Conservation (phyloP, 306 rosid genomes). For the Castanea sativa region DNA sequence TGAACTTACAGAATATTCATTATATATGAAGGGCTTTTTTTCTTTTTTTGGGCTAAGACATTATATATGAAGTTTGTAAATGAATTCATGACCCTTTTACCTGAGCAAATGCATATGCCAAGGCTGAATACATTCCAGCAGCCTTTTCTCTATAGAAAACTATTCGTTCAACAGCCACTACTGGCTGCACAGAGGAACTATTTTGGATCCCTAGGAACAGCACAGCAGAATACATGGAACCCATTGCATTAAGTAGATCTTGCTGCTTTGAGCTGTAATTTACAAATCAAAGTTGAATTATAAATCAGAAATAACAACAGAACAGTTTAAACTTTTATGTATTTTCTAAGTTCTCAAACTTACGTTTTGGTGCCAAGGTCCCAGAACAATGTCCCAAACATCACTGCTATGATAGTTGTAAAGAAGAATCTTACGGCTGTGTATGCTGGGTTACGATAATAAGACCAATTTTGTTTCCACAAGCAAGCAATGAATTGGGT, state of each 20-base stretch:
- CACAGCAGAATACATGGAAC: constrained; percentile 64
- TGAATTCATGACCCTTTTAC: constrained; percentile 19
- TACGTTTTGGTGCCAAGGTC: constrained; percentile 68
- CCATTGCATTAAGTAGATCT: constrained; percentile 63
- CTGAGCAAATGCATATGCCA: constrained; percentile 72
- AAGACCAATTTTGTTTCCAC: constrained; percentile 73
- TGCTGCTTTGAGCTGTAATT: constrained; percentile 41
- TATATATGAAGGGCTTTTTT: background rate
- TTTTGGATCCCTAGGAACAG: constrained; percentile 68
- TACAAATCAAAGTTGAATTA: constrained; percentile 3
- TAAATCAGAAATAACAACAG: background rate
- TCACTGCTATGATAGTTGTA: constrained; percentile 45
- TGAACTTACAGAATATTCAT: background rate
- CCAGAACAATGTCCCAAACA: constrained; percentile 77
- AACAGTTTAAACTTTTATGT: background rate
- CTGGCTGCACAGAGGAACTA: constrained; percentile 63
- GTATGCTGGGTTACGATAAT: constrained; percentile 65
- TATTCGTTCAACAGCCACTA: constrained; percentile 72
- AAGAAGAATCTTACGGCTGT: constrained; percentile 50
- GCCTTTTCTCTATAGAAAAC: constrained; percentile 84
- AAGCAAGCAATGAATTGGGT: constrained; percentile 57
- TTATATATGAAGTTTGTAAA: background rate
- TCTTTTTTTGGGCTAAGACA: no score
- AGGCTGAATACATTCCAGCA: constrained; percentile 81
- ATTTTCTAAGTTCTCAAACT: constrained; percentile 10